phyloP scores from a whole-genome alignment of 2,329 filamentous ascomycete species.

The Dothidotthia symphoricarpi region DNA sequence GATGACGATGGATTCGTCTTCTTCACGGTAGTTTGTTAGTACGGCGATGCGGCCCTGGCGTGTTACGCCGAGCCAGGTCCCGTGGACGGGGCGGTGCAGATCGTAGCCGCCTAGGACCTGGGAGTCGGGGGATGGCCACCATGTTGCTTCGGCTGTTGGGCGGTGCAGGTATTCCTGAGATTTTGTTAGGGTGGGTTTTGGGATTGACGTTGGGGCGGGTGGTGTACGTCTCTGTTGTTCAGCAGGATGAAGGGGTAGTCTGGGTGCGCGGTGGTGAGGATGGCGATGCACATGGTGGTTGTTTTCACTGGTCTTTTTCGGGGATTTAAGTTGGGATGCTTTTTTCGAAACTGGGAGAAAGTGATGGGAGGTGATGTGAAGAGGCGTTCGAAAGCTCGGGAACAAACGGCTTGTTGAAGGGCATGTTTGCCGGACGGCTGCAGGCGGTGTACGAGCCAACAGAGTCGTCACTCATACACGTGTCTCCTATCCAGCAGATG shows the following conservation, averaged over 20 bases:
- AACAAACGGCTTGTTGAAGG: conserved; percentile 13
- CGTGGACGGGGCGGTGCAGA: conserved; percentile 58
- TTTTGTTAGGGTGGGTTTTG: conserved; percentile 6
- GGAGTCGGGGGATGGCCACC: conserved; percentile 57
- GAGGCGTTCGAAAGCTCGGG: conserved; percentile 10
- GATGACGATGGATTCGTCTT: conserved; percentile 43
- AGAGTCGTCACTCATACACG: conserved; percentile 29
- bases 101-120: conserved; percentile 63
- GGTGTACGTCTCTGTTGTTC: conserved; percentile 50
- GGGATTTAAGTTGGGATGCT: background rate
- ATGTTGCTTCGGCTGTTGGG: conserved; percentile 58
- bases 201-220: background rate
- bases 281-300: conserved; percentile 48
- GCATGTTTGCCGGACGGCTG: conserved; percentile 1
- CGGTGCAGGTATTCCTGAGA: conserved; percentile 60
- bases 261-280: conserved; percentile 51
- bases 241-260: conserved; percentile 52
- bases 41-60: conserved; percentile 60
- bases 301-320: background rate
- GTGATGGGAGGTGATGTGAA: too few relatives aligned
- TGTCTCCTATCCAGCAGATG: conserved; percentile 18
- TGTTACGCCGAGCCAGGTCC: conserved; percentile 65
- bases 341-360: background rate
- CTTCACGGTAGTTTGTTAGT: conserved; percentile 64
- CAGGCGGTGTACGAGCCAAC: conserved; percentile 30